Evolutionary conservation across 2,329 filamentous ascomycete species (phyloP), one percentile per base, ranked within the genome.

Genomic region (Paecilomyces dactylethromorphus): DNA sequence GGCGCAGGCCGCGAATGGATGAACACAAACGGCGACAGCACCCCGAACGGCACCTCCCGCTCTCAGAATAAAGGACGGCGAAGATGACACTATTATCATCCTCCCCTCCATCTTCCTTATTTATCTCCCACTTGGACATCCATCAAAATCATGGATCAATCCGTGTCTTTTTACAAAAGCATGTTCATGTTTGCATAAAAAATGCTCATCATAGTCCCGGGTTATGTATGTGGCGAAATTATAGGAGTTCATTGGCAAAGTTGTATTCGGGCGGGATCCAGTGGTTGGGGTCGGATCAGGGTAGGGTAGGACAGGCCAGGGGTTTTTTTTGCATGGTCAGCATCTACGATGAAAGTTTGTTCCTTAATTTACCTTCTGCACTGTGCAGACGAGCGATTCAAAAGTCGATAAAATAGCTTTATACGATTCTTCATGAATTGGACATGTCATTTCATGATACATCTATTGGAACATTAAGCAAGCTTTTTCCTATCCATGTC

Each of bases 1-100:
- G 90, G 90, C 1, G 87, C 89, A 58, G 84, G 84, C 54, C 82
- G 87, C 64, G 86, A 88, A 61, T 87, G 86, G 63, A 85, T 87
- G 66, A 84, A 84, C 60, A 63, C 61, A 3, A 69, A 69, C 49
- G 69, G 70, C 69, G 56, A 69, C 69, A 12, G 59, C 57, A 29
- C 54, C 59, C 5, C 56, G 61, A 55, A 59, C 62, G 53, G 63
- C 65, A 45, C 56, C 10, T 55, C 65, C 32, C 64, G 68, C 56
- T 66, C 65, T 5, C 62, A 68, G 32, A 69, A 64, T 52, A 62
- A 67, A 57, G 70, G 65, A 32, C 70, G 74, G 12, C 68, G 73
- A 54, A 70, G 70, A 55, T 74, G 62, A 65, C 18, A 45, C 50
- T 13, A 26, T 45, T 21, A 4, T 45, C 35, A 10, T 45, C 39